These are phyloP conservation scores for Trametes hirsuta DNA, from an alignment of 1,284 basidiomycete species.

Conservation along the genomic window DNA sequence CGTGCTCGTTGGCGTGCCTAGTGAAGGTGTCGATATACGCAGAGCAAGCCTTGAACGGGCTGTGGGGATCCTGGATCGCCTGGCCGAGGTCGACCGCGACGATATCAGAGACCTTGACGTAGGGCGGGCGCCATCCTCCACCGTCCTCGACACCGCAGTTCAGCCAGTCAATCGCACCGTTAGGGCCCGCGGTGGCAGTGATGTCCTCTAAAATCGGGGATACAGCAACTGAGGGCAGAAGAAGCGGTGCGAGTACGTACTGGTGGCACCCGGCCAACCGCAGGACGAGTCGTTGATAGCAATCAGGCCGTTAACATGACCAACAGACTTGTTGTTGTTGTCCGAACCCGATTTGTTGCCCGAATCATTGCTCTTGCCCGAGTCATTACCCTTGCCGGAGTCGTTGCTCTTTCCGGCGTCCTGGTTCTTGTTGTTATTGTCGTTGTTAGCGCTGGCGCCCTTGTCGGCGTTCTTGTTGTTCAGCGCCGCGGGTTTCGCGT, in stretches of 20 bases:
- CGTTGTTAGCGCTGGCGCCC: not conserved
- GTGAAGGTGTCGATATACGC: conserved; percentile 58
- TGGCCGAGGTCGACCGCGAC: conserved; percentile 54
- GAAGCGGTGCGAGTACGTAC: conserved; percentile 3
- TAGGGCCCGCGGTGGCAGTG: conserved; percentile 62
- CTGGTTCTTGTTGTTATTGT: not conserved
- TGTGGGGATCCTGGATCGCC: conserved; percentile 50
- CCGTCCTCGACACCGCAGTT: conserved; percentile 71
- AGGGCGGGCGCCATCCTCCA: conserved; percentile 66
- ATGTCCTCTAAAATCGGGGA: conserved; percentile 43
- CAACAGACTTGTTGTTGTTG: not conserved
- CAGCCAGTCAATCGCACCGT: conserved; percentile 76
- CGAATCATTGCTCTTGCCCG: not conserved
- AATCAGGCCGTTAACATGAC: conserved; percentile 10
- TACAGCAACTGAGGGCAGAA: not conserved
- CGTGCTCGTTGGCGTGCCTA: conserved; percentile 57
- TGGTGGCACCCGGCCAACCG: conserved; percentile 14
- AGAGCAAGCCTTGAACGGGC: conserved; percentile 67
- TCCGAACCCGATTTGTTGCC: not conserved
- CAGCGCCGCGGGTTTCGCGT: conserved; percentile 6
- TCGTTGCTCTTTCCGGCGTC: not conserved
- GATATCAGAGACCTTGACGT: conserved; percentile 57
- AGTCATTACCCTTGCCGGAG: not conserved
- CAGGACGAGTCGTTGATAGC: conserved; percentile 17
- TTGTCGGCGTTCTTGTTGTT: conserved; percentile 2